A percentile compares a stretch with the other conserved stretches of the same genome.
Evolutionary conservation across 2,329 filamentous ascomycete genomes (phyloP).

Genomic region (Orbilia ellipsospora): DNA sequence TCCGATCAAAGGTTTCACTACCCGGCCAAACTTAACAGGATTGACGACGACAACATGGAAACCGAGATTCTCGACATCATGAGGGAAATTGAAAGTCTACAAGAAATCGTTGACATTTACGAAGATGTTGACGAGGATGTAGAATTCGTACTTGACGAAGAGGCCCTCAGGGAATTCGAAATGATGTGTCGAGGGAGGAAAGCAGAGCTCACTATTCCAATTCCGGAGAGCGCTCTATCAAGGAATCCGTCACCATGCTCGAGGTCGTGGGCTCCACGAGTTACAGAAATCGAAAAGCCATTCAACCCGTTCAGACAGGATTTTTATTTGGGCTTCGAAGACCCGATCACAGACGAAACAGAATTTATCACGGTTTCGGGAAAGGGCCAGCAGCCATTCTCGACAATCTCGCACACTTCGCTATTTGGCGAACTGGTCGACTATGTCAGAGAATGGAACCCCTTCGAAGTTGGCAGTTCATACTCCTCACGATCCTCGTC

Average conservation of each 20-base stretch:
- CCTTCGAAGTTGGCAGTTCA: slow-evolving; percentile 49
- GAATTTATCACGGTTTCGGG: slow-evolving; percentile 43
- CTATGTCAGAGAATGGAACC: slow-evolving; percentile 54
- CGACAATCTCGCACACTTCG: slow-evolving; percentile 49
- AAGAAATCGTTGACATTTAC: slow-evolving; percentile 52
- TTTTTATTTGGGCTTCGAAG: slow-evolving; percentile 49
- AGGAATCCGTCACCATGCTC: slow-evolving; percentile 53
- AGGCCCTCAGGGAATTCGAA: slow-evolving; percentile 42
- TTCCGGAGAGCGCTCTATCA: slow-evolving; percentile 41
- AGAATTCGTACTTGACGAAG: slow-evolving; percentile 46
- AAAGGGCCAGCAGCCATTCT: slow-evolving; percentile 19
- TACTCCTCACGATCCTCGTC: slow-evolving; percentile 46
- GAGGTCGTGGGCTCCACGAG: slow-evolving; percentile 38
- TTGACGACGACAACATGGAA: slow-evolving; percentile 55
- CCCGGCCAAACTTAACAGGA: slow-evolving; percentile 38
- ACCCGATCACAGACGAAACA: slow-evolving; percentile 50
- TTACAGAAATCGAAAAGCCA: slow-evolving; percentile 20
- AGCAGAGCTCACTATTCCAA: slow-evolving; percentile 41
- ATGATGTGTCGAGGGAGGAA: slow-evolving; percentile 43
- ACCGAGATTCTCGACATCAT: slow-evolving; percentile 54
- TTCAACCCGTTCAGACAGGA: slow-evolving; percentile 54
- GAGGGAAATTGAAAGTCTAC: slow-evolving; percentile 50
- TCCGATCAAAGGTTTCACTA: slow-evolving; percentile 52
- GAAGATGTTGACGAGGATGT: slow-evolving; percentile 51
- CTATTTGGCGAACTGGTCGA: slow-evolving; percentile 54